Conservation (phyloP, 2,329 filamentous ascomycete species). For the Cladosporium sp. region DNA sequence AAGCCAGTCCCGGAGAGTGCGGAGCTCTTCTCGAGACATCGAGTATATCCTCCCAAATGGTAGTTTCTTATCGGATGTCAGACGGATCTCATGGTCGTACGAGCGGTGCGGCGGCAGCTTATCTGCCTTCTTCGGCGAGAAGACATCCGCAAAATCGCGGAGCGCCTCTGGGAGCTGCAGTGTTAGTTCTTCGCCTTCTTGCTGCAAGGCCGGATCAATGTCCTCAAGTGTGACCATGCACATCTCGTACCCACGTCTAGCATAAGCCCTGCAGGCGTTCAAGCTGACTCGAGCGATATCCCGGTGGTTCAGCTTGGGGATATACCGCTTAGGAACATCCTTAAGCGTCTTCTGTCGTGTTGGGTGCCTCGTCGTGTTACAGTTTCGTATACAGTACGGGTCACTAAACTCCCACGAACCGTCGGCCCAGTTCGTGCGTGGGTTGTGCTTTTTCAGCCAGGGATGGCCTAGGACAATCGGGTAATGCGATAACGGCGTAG, state of each 20-base stretch:
- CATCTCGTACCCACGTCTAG: not conserved
- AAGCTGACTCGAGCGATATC: not conserved
- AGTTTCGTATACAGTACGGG: not conserved
- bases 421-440: not conserved
- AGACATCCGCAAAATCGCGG: not conserved
- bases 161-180: not conserved
- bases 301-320: not conserved
- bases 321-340: not conserved
- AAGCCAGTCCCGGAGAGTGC: not conserved
- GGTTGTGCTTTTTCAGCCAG: not conserved
- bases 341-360: not conserved
- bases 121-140: not conserved
- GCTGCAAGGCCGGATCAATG: not conserved
- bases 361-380: not conserved
- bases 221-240: not conserved
- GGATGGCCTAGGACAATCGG: not conserved
- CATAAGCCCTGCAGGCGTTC: not conserved
- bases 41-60: not conserved
- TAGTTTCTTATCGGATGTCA: not conserved
- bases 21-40: not conserved
- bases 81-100: not conserved
- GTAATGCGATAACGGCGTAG: not conserved
- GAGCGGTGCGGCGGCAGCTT: not conserved
- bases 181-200: not conserved
- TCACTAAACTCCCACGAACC: not conserved